Evolutionary conservation across 495 filamentous ascomycete species (phyloP), one percentile per base, ranked within the genome.

Genomic region (Corynascus novoguineensis): DNA sequence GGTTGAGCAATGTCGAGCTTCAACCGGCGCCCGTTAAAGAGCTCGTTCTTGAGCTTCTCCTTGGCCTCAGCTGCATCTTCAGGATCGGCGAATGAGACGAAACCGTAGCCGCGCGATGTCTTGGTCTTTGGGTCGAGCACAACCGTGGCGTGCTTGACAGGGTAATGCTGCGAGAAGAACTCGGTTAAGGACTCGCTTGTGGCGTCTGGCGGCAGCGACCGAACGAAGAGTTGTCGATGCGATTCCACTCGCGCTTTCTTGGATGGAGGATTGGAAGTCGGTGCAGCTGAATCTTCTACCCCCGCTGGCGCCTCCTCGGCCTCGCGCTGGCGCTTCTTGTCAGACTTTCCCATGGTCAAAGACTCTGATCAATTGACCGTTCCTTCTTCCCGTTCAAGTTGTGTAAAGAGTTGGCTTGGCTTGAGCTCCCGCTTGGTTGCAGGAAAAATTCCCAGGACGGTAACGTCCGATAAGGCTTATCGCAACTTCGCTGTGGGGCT

Each of bases 81-180:
- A 49, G 87, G 78, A 64, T 97, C 92, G 64, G 91, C 86, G 64
- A 97, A 96, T 12, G 93, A 96, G 45, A 97, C 92, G 72, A 99
- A 99, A 47, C 93, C 93, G 70, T 88, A 99, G 10, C 92, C 92
- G 61, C 89, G 87, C 19, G 88, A 96, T 46, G 81, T 73, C 64
- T 96, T 95, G 7, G 89, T 93, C 56, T 79, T 71, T 1, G 86
- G 80, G 68, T 97, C 91, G 31, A 82, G 73, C 19, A 99, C 89
- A 12, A 90, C 89, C 5, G 86, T 87, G 50, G 92, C 92, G 71
- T 97, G 93, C 68, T 96, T 97, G 67, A 97, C 79, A 22, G 95
- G 90, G 67, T 90, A 97, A 52, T 86, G 84, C 70, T 96, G 84
- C 5, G 93, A 99, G 73, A 99, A 99, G 71, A 87, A 83, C 57